Conservation (phyloP, 2,329 filamentous ascomycete species). For the Scleromitrula shiraiana region DNA sequence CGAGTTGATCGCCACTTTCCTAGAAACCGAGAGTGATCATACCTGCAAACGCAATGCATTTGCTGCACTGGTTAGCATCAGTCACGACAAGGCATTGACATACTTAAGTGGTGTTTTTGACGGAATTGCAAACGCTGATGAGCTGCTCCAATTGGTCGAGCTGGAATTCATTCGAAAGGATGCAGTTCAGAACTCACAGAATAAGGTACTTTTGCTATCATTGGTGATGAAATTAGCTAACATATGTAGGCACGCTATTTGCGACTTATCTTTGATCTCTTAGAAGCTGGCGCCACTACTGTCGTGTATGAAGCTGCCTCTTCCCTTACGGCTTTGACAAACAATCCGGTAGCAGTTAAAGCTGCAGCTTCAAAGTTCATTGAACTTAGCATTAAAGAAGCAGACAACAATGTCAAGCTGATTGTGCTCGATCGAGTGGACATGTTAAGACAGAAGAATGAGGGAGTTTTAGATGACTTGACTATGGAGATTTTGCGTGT, state of each 20-base stretch:
- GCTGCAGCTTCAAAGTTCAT: conserved; percentile 94
- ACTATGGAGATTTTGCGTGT: conserved; percentile 97
- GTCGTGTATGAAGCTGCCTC: conserved; percentile 97
- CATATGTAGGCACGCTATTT: conserved; percentile 69
- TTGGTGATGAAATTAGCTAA: conserved; percentile 22
- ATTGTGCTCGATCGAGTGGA: conserved; percentile 95
- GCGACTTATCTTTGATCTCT: conserved; percentile 88
- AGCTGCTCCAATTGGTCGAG: conserved; percentile 86
- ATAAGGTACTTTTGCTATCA: conserved; percentile 57
- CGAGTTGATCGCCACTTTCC: conserved; percentile 82
- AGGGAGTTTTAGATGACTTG: conserved; percentile 84
- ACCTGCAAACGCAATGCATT: conserved; percentile 99
- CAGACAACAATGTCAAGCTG: conserved; percentile 98
- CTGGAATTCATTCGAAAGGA: conserved; percentile 97
- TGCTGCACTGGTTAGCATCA: conserved; percentile 81
- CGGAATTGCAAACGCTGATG: conserved; percentile 87
- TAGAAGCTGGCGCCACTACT: conserved; percentile 87
- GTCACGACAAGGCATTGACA: conserved; percentile 82
- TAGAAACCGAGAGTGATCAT: conserved; percentile 82
- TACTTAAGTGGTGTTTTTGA: conserved; percentile 89
- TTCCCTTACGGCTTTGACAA: conserved; percentile 86
- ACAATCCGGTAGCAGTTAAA: conserved; percentile 95
- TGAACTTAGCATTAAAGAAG: conserved; percentile 92
- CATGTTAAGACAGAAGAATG: conserved; percentile 76
- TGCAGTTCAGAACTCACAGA: conserved; percentile 86